Conservation (phyloP, 306 rosid genomes). For the Cucurbita maxima region DNA sequence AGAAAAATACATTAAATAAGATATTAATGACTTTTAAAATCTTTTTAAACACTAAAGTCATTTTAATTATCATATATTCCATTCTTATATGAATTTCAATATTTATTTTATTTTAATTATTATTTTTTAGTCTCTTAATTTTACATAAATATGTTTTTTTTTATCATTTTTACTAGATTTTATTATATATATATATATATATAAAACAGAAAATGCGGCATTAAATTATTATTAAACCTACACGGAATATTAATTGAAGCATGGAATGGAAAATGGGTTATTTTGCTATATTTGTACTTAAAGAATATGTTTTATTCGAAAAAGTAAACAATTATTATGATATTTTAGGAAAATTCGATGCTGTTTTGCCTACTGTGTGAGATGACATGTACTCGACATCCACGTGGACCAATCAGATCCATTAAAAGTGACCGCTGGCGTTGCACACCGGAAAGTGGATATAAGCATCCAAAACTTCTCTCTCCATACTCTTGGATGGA, state of each 20-base stretch:
- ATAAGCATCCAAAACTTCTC: not conserved
- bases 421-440: not conserved
- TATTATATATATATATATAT: too few relatives aligned
- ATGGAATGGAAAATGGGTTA: not conserved
- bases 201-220: too few relatives aligned
- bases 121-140: too few relatives aligned
- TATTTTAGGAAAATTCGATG: not conserved
- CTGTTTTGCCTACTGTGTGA: not conserved
- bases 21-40: too few relatives aligned
- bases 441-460: not conserved
- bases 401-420: not conserved
- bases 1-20: too few relatives aligned
- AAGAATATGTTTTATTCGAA: not conserved
- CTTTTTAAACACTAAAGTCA: too few relatives aligned
- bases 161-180: too few relatives aligned
- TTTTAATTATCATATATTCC: too few relatives aligned
- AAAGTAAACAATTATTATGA: not conserved
- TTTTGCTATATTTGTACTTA: not conserved
- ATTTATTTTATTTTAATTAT: too few relatives aligned
- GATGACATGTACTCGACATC: not conserved
- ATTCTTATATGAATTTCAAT: too few relatives aligned
- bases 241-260: not conserved
- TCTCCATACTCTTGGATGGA: not conserved
- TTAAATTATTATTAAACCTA: not conserved
- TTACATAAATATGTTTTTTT: too few relatives aligned